Conservation (phyloP, 176 grass and related monocot genomes). For the Aegilops longissima region DNA sequence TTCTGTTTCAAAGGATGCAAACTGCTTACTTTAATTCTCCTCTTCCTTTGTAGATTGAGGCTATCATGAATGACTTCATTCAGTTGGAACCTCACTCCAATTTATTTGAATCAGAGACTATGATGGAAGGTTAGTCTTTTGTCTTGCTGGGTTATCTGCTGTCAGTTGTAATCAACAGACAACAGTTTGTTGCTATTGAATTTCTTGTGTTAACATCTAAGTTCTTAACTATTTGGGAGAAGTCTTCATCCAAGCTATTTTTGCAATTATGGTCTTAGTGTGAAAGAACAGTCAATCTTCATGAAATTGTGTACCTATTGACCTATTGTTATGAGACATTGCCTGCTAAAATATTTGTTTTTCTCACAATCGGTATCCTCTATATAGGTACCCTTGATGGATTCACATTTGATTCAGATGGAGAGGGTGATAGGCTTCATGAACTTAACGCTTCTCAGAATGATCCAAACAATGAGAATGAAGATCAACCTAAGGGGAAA, state of each 20-base stretch:
- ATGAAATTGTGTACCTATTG: not conserved
- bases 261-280: not conserved
- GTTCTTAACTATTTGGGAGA: not conserved
- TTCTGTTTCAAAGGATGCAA: slow-evolving; percentile 8
- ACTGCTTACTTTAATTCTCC: not conserved
- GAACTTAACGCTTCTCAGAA: slow-evolving; percentile 51
- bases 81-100: slow-evolving; percentile 81
- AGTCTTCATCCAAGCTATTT: slow-evolving; percentile 11
- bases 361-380: slow-evolving; percentile 16
- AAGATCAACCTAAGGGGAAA: slow-evolving; percentile 55
- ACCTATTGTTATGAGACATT: not conserved
- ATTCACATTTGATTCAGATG: slow-evolving; percentile 94
- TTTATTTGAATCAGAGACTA: slow-evolving; percentile 96
- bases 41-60: slow-evolving; percentile 61
- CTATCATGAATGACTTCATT: slow-evolving; percentile 98
- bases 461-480: slow-evolving; percentile 72
- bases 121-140: slow-evolving; percentile 85
- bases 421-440: slow-evolving; percentile 57
- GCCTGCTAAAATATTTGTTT: not conserved
- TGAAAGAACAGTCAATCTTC: not conserved
- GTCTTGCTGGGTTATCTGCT: slow-evolving; percentile 1
- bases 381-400: slow-evolving; percentile 79
- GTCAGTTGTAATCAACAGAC: not conserved
- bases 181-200: not conserved
- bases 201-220: not conserved